Percentiles rank a stretch among this genome's conserved stretches.
These are phyloP conservation scores for Pythium periplocum DNA, from an alignment of 352 stramenopile genomes.

Conservation along the genomic window DNA sequence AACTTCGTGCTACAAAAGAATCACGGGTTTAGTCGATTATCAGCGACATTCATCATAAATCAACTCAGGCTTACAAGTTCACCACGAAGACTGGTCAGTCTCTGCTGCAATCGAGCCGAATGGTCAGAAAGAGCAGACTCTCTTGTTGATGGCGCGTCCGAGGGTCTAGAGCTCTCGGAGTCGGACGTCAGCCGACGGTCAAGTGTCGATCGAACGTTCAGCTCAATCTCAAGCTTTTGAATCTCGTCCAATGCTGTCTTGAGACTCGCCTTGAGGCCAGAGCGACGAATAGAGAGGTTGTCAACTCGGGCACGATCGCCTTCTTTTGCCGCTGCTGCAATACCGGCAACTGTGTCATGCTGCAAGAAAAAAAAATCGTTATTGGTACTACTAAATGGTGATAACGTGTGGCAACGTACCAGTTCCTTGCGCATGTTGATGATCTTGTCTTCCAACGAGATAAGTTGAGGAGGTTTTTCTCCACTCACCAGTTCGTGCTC, in stretches of 20 bases:
- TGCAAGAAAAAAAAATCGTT: slow-evolving; percentile 7
- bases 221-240: slow-evolving; percentile 48
- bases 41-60: no score
- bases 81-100: no score
- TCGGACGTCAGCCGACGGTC: background rate
- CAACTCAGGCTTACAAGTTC: no score
- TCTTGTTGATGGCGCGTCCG: no score
- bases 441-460: slow-evolving; percentile 77
- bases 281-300: slow-evolving; percentile 45
- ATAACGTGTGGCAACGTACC: slow-evolving; percentile 19
- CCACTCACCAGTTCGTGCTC: slow-evolving; percentile 80
- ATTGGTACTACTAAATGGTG: no score
- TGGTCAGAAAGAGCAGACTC: no score
- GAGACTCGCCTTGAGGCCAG: slow-evolving; percentile 55
- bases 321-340: slow-evolving; percentile 34
- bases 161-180: no score
- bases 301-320: slow-evolving; percentile 41
- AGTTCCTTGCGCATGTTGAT: slow-evolving; percentile 58
- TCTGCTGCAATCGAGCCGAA: no score
- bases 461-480: slow-evolving; percentile 67
- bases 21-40: no score
- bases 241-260: slow-evolving; percentile 64
- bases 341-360: slow-evolving; percentile 48
- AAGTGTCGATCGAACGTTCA: slow-evolving; percentile 23
- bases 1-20: slow-evolving; percentile 42